These are phyloP conservation scores for Litchi chinensis DNA, from an alignment of 345 rosid species.

Conservation along the genomic window DNA sequence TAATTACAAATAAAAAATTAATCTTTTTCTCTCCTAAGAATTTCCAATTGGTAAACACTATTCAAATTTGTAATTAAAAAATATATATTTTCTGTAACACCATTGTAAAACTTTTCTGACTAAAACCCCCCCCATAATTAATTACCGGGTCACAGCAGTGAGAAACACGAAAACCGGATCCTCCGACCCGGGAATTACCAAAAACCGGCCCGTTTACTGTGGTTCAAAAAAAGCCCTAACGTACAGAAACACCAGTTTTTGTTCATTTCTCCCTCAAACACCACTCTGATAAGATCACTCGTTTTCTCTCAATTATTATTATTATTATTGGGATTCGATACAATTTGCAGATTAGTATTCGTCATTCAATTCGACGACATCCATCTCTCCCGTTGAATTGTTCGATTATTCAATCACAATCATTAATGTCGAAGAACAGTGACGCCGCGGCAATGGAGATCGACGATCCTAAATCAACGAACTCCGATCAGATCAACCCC, in stretches of 20 bases:
- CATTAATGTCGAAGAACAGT: constrained; percentile 43
- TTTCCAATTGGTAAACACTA: too few species aligned
- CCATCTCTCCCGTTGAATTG: constrained; percentile 16
- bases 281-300: background rate
- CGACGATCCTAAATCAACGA: constrained; percentile 56
- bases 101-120: too few species aligned
- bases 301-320: background rate
- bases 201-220: background rate
- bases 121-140: too few species aligned
- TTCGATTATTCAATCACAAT: background rate
- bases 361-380: background rate
- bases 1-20: too few species aligned
- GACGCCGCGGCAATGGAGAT: constrained; percentile 66
- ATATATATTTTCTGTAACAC: too few species aligned
- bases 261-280: background rate
- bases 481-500: constrained; percentile 62
- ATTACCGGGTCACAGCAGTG: too few species aligned
- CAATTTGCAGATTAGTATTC: background rate
- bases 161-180: background rate
- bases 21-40: too few species aligned
- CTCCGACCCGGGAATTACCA: background rate
- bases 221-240: background rate
- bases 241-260: background rate
- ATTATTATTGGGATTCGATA: background rate
- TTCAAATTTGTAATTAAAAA: too few species aligned